Conservation (phyloP, 768 basidiomycete genomes). For the Lentinus tigrinus region DNA sequence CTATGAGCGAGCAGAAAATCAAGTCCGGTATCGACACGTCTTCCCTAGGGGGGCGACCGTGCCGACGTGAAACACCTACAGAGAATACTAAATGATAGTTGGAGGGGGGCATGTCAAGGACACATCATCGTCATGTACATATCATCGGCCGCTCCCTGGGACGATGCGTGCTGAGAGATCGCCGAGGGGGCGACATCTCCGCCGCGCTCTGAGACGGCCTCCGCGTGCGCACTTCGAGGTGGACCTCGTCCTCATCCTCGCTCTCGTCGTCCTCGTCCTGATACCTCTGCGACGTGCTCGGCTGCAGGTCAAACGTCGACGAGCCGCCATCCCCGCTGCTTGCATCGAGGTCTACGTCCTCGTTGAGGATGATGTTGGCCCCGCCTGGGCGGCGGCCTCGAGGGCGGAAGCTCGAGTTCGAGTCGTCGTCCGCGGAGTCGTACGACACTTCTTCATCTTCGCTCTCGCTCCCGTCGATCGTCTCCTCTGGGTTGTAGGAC, state of each 20-base stretch:
- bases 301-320: conserved; percentile 25
- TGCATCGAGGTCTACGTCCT: conserved; percentile 23
- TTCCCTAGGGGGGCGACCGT: neutral
- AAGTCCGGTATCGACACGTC: conserved; percentile 2
- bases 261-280: conserved; percentile 35
- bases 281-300: conserved; percentile 35
- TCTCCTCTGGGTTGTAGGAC: conserved; percentile 18
- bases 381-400: neutral
- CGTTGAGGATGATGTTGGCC: conserved; percentile 4
- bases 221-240: conserved; percentile 28
- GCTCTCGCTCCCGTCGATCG: conserved; percentile 1
- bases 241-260: conserved; percentile 33
- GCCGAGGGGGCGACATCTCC: conserved; percentile 18
- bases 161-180: conserved; percentile 8
- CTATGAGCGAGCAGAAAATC: conserved; percentile 16
- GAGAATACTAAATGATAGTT: neutral
- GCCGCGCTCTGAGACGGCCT: conserved; percentile 21
- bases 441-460: conserved; percentile 18
- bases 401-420: conserved; percentile 10
- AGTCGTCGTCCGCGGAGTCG: conserved; percentile 27
- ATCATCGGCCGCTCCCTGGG: conserved; percentile 17
- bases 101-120: neutral
- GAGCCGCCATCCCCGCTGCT: conserved; percentile 19
- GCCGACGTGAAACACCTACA: neutral
- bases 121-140: conserved; percentile 13